phyloP scores from a whole-genome alignment of 1,139 yeast genomes.

The Schizosaccharomyces versatilis region DNA sequence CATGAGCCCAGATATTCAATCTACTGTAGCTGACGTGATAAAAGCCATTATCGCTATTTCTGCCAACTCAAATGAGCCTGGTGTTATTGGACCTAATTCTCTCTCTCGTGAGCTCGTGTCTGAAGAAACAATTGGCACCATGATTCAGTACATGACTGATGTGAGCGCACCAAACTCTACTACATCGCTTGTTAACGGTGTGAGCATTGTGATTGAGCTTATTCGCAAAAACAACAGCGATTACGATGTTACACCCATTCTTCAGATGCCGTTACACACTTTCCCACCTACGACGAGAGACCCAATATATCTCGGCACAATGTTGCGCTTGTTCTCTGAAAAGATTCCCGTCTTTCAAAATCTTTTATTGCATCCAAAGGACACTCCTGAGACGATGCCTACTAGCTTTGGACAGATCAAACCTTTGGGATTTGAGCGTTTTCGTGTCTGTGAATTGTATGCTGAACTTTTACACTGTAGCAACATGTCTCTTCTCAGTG shows the following conservation, averaged over 20 bases:
- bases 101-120: constrained; percentile 74
- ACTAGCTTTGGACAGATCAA: constrained; percentile 60
- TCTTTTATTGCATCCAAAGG: constrained; percentile 24
- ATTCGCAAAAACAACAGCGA: constrained; percentile 91
- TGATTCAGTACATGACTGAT: constrained; percentile 63
- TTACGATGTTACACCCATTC: constrained; percentile 74
- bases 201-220: constrained; percentile 83
- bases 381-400: constrained; percentile 24
- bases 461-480: constrained; percentile 93
- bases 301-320: constrained; percentile 77
- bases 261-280: constrained; percentile 65
- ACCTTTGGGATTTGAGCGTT: constrained; percentile 87
- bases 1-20: constrained; percentile 32
- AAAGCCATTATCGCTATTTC: constrained; percentile 86
- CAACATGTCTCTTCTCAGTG: constrained; percentile 82
- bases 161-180: constrained; percentile 9
- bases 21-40: constrained; percentile 85
- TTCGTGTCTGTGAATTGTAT: constrained; percentile 78
- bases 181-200: constrained; percentile 55
- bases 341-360: constrained; percentile 49
- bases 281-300: constrained; percentile 92
- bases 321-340: constrained; percentile 58
- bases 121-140: constrained; percentile 37
- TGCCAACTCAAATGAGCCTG: constrained; percentile 65
- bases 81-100: constrained; percentile 92